Percentiles rank a stretch among this genome's conserved stretches.
phyloP scores from a whole-genome alignment of 2,329 filamentous ascomycete species.

The Penicillium capsulatum region DNA sequence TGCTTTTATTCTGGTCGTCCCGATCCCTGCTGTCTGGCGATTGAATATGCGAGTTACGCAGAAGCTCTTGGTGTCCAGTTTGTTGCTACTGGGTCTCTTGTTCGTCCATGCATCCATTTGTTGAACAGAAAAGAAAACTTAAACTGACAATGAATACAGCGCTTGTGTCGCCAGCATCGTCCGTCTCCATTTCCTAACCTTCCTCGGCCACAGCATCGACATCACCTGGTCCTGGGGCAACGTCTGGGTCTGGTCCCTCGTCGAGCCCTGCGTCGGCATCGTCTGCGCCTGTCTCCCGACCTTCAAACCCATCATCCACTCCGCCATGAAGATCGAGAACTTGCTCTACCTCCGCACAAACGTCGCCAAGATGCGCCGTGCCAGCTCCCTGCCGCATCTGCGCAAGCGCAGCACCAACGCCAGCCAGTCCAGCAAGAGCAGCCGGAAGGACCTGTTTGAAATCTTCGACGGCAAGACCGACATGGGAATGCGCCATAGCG shows the following conservation, averaged over 20 bases:
- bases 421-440: neutral
- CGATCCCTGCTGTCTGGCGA: slow-evolving; percentile 11
- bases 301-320: slow-evolving; percentile 19
- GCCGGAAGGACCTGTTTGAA: neutral
- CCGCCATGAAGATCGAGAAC: slow-evolving; percentile 6
- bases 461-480: slow-evolving; percentile 1
- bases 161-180: slow-evolving; percentile 16
- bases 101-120: too few species aligned
- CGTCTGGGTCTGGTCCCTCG: slow-evolving; percentile 16
- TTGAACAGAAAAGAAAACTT: too few species aligned
- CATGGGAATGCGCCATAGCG: slow-evolving; percentile 4
- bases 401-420: neutral
- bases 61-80: slow-evolving; percentile 11
- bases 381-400: neutral
- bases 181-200: slow-evolving; percentile 13
- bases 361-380: neutral
- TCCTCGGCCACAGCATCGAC: slow-evolving; percentile 5
- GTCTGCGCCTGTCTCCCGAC: slow-evolving; percentile 19
- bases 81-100: slow-evolving; percentile 9
- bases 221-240: slow-evolving; percentile 14
- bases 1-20: slow-evolving; percentile 13
- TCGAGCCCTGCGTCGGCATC: slow-evolving; percentile 19
- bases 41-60: slow-evolving; percentile 10
- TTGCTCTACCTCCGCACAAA: neutral
- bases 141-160: too few species aligned